Base-by-base conservation (phyloP, 2,329 filamentous ascomycete genomes). In the Curvularia sp. region DNA sequence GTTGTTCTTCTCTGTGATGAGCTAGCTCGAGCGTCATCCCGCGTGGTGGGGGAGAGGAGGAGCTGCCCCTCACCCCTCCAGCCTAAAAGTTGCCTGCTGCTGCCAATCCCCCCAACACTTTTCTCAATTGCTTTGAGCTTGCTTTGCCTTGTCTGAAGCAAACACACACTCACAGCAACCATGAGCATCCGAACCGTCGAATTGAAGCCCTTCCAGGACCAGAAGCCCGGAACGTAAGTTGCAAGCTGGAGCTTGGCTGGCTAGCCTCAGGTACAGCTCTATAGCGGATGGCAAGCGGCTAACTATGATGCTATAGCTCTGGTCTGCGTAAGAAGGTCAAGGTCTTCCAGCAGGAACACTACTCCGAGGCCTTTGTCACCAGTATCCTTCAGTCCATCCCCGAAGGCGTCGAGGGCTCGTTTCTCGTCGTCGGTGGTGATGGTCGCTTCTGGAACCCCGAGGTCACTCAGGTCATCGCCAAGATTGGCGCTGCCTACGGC, bases 291-390 rank as follows among this genome's bases (percentile, higher is more conserved):
- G 61, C 61, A 46, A 38, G 63, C 68, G 63, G 68, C 74, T 76
- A 55, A 74, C 66, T 47, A 27, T 64, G 52, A 53, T 63, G 60
- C 46, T 45, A 58, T 53, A 98, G 94, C 70, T 99, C 95, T 68
- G 95, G 95, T 80, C 92, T 99, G 79, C 93, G 95, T 66, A 99
- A 99, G 83, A 98, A 96, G 87, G 95, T 98, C 82, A 93, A 92
- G 75, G 91, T 97, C 77, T 99, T 99, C 85, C 92, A 99, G 80
- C 85, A 97, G 80, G 84, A 89, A 60, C 87, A 99, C 82, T 99
- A 99, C 86, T 93, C 92, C 80, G 95, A 99, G 82, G 88, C 94
- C 51, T 99, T 99, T 79, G 87, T 99, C 69, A 86, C 94, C 66
- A 94, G 92, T 79, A 97, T 97, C 77, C 87, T 99, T 68, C 87